These are phyloP conservation scores for Fusarium pseudograminearum DNA, from an alignment of 2,329 filamentous ascomycete species.

Conservation along the genomic window DNA sequence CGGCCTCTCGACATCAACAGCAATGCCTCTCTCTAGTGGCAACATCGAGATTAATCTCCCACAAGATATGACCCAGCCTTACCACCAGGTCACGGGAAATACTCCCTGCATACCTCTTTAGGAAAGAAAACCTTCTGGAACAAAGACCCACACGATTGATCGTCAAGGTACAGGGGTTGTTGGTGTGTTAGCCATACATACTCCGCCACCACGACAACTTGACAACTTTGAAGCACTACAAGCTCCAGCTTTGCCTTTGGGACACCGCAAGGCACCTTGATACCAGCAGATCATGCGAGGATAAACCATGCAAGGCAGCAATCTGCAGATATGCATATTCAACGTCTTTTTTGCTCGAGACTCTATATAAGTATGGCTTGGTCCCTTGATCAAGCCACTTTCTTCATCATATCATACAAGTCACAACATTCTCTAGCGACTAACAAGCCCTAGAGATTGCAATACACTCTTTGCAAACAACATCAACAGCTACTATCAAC, in stretches of 20 bases:
- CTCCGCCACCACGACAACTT: slow-evolving; percentile 19
- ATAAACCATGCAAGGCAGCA: slow-evolving; percentile 7
- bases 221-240: slow-evolving; percentile 2
- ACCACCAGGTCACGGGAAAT: slow-evolving; percentile 21
- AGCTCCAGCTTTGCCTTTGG: not conserved
- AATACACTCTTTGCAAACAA: slow-evolving; percentile 20
- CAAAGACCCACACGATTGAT: not conserved
- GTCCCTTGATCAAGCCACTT: slow-evolving; percentile 6
- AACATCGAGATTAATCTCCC: not conserved
- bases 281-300: not conserved
- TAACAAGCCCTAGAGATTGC: slow-evolving; percentile 13
- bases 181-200: not conserved
- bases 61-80: not conserved
- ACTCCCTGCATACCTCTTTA: slow-evolving; percentile 8
- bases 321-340: slow-evolving; percentile 1
- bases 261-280: slow-evolving; percentile 18
- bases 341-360: not conserved
- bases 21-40: slow-evolving; percentile 11
- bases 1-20: not conserved
- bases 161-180: slow-evolving; percentile 2
- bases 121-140: slow-evolving; percentile 34
- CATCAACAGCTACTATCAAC: not conserved
- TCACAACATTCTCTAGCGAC: slow-evolving; percentile 7
- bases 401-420: not conserved
- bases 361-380: slow-evolving; percentile 28